Conservation (phyloP, 2,329 filamentous ascomycete species). For the Aspergillus melleus region DNA sequence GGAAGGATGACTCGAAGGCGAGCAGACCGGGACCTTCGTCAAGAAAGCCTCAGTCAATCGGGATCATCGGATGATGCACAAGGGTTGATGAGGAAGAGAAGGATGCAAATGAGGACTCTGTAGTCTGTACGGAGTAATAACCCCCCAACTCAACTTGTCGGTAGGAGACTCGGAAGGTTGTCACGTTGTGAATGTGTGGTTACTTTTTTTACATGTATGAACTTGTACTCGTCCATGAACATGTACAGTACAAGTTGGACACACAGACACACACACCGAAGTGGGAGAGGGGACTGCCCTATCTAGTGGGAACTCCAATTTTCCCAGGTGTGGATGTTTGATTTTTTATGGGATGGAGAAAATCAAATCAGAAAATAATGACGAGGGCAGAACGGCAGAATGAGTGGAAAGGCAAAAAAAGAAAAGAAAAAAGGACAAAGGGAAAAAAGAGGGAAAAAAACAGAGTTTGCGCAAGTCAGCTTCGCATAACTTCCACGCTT, state of each 20-base stretch:
- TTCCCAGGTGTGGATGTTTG: not conserved
- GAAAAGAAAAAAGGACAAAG: slow-evolving; percentile 1
- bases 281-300: not conserved
- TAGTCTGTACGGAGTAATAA: not conserved
- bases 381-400: slow-evolving; percentile 9
- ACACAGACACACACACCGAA: not conserved
- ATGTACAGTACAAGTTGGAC: not conserved
- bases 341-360: not conserved
- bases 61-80: not conserved
- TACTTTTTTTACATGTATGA: not conserved
- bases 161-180: too few species aligned
- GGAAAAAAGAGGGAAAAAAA: slow-evolving; percentile 2
- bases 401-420: not conserved
- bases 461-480: slow-evolving; percentile 17
- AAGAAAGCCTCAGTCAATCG: not conserved
- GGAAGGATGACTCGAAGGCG: not conserved
- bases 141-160: not conserved
- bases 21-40: not conserved
- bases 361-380: slow-evolving; percentile 4
- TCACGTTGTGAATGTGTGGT: not conserved
- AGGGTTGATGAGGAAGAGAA: not conserved
- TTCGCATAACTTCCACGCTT: not conserved
- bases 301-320: not conserved
- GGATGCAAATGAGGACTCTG: not conserved
- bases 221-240: not conserved